Base-by-base conservation (phyloP, 208 protist species). In the Trypanosoma brucei region DNA sequence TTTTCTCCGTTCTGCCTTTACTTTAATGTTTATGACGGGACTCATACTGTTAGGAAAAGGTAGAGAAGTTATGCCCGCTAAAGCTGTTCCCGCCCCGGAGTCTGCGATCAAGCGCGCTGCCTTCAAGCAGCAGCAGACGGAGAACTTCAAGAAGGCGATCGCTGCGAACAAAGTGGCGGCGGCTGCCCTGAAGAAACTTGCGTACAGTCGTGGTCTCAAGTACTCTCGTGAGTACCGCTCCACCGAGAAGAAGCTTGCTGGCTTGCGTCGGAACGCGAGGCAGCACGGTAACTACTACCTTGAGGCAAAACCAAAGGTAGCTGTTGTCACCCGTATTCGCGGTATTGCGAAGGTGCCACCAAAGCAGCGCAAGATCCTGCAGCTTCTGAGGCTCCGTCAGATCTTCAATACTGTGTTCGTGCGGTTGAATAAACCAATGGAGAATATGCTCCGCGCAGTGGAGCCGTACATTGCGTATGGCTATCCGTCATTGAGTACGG, bases 361-460 rank as follows among this genome's bases (percentile, higher is more conserved):
- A 69, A 98, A 99, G 83, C 85, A 92, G 75, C 82, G 92, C 60
- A 99, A 99, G 93, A 98, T 99, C 78, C 88, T 99, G 6, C 92
- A 99, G 84, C 90, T 99, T 11, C 84, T 99, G 63, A 95, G 98
- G 76, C 95, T 99, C 33, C 83, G 93, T 60, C 98, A 99, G 90
- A 99, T 99, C 90, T 92, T 99, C 95, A 99, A 99, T 86, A 98
- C 89, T 57, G 96, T 99, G 52, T 99, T 99, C 75, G 86, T 99
- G 68, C 94, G 94, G 67, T 57, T 99, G 36, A 99, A 99, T 97
- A 99, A 99, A 85, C 97, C 98, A 49, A 99, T 98, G 42, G 82
- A 99, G 71, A 99, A 98, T 77, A 99, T 99, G 98, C 92, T 99
- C 40, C 91, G 91, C 64, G 70, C 96, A 8, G 97, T 99, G 56